phyloP scores from a whole-genome alignment of 371 early-diverging fungal species.

The Syncephalastrum racemosum region DNA sequence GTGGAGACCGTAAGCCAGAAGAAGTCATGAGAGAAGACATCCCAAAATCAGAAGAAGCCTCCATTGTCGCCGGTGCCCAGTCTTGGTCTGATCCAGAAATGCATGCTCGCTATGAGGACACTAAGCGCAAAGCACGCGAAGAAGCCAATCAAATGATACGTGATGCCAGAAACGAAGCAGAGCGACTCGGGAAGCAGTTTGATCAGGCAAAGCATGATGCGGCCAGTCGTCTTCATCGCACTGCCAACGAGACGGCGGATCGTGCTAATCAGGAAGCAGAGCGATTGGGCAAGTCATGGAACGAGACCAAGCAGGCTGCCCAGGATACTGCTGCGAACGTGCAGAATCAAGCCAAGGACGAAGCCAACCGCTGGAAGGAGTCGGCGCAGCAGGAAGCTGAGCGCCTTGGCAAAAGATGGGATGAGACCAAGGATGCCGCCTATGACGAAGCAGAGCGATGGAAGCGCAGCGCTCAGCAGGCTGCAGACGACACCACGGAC shows the following conservation, averaged over 20 bases:
- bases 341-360: slow-evolving; percentile 5
- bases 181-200: not conserved
- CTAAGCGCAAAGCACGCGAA: slow-evolving; percentile 10
- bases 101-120: slow-evolving; percentile 7
- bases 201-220: slow-evolving; percentile 10
- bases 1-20: slow-evolving; percentile 28
- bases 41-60: not conserved
- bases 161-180: slow-evolving; percentile 6
- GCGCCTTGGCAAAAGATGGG: slow-evolving; percentile 3
- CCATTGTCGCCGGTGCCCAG: slow-evolving; percentile 8
- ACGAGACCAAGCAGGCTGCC: slow-evolving; percentile 8
- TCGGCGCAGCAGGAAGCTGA: slow-evolving; percentile 10
- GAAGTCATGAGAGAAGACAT: slow-evolving; percentile 17
- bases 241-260: slow-evolving; percentile 8
- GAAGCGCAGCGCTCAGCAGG: slow-evolving; percentile 1
- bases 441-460: not conserved
- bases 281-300: not conserved
- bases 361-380: not conserved
- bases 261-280: slow-evolving; percentile 11
- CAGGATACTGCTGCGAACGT: not conserved
- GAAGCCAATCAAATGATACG: slow-evolving; percentile 3
- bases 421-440: slow-evolving; percentile 13
- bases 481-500: not conserved
- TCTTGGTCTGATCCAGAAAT: slow-evolving; percentile 13
- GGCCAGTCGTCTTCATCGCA: not conserved